A percentile compares a stretch with the other conserved stretches of the same genome.
Conservation (phyloP, 768 basidiomycete genomes). For the Trametes punicea region DNA sequence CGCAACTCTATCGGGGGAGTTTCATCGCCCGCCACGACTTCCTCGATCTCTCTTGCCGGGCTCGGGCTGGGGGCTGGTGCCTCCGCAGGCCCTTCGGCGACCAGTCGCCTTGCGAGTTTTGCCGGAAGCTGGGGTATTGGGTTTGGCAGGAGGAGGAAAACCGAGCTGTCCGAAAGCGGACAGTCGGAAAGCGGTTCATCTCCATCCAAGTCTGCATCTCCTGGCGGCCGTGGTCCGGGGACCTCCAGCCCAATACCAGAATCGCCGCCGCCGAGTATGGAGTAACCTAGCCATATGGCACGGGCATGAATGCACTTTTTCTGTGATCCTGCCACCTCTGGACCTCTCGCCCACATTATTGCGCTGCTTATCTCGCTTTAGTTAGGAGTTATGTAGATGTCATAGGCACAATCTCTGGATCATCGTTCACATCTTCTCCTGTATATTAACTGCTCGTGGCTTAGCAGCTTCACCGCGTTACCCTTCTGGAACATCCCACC, state of each 20-base stretch:
- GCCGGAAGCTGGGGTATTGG: constrained; percentile 59
- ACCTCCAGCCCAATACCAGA: constrained; percentile 16
- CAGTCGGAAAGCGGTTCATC: not conserved
- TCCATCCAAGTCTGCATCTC: constrained; percentile 3
- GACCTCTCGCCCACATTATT: constrained; percentile 1
- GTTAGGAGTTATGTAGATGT: constrained; percentile 4
- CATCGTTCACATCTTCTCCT: not conserved
- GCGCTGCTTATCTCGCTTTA: not conserved
- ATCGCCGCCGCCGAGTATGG: constrained; percentile 3
- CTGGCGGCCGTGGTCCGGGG: constrained; percentile 6
- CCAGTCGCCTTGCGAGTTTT: constrained; percentile 32
- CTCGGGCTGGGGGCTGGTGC: constrained; percentile 9
- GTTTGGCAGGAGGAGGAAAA: constrained; percentile 54
- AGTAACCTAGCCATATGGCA: not conserved
- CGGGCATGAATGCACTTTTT: not conserved
- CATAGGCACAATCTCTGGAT: constrained; percentile 4
- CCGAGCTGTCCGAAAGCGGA: constrained; percentile 5
- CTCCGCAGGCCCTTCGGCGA: constrained; percentile 18
- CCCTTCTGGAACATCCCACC: not conserved
- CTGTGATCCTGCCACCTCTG: not conserved
- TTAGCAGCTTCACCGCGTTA: not conserved
- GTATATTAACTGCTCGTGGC: not conserved
- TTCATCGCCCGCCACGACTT: constrained; percentile 42
- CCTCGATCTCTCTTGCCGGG: constrained; percentile 24
- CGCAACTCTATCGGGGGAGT: constrained; percentile 1